Evolutionary conservation across 495 filamentous ascomycete genomes (phyloP), one percentile per base, ranked within the genome.

Genomic region (Penicillium maclennaniae): DNA sequence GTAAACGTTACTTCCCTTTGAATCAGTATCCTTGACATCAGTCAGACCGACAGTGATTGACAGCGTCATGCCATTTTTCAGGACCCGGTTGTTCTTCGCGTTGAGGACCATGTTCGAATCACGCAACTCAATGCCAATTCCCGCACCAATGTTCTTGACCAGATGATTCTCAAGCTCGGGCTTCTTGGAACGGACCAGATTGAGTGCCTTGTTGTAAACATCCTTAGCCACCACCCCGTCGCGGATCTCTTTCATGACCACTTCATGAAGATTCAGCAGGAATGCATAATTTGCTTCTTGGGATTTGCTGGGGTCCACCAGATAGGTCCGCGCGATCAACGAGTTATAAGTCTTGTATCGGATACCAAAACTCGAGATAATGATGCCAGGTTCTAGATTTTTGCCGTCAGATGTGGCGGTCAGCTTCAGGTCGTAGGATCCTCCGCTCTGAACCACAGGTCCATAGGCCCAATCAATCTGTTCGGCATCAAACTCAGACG

Each of bases 31-130:
- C 63, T 88, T 80, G 19, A 99, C 77, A 64, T 97, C 92, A 48
- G 78, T 86, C 69, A 99, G 86, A 1, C 93, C 91, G 37, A 92
- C 87, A 8, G 86, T 89, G 56, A 99, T 79, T 61, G 84, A 87
- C 39, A 99, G 78, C 4, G 95, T 97, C 93, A 97, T 99, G 57
- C 95, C 95, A 65, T 96, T 95, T 66, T 89, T 93, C 45, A 99
- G 69, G 23, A 83, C 78, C 14, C 91, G 78, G 21, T 75, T 82
- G 66, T 88, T 96, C 72, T 97, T 97, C 48, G 76, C 86, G 63
- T 87, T 96, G 26, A 99, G 76, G 4, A 91, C 63, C 51, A 97
- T 79, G 5, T 87, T 91, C 2, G 79, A 67, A 65, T 99, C 93
- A 51, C 86, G 83, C 44, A 84, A 85, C 74, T 99, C 93, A 39